Evolutionary conservation across 1,139 yeast genomes (phyloP), one percentile per base, ranked within the genome.

Genomic region (Hyphopichia burtonii): DNA sequence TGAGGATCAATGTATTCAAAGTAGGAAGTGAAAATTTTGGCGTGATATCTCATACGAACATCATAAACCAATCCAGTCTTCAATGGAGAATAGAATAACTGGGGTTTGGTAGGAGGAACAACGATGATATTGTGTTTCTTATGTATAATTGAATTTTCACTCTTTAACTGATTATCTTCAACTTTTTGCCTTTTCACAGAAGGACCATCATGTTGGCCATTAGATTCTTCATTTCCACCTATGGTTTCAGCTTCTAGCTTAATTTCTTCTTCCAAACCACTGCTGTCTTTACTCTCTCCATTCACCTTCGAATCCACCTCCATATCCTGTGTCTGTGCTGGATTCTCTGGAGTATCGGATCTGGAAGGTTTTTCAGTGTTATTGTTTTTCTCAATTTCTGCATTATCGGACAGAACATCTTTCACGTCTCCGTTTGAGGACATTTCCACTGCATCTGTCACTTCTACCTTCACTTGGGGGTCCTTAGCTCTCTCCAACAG

Each of bases 1-100:
- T 94, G 99, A 2, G 99, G 99, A 58, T 94, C 99, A 40, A 91
- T 89, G 63, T 93, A 93, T 61, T 91, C 97, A 54, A 82, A 87
- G 51, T 93, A 89, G 5, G 95, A 86, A 2, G 96, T 88, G 63
- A 87, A 91, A 43, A 93, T 85, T 59, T 90, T 89, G 34, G 97
- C 96, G 59, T 94, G 99, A 63, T 91, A 93, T 48, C 99, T 76
- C 99, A 94, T 93, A 46, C 98, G 76, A 17, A 91, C 97, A 59
- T 94, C 99, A 63, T 94, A 94, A 46, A 96, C 94, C 17, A 94
- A 70, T 0, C 99, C 99, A 0, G 99, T 91, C 60, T 89, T 90
- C 52, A 87, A 67, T 3, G 89, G 89, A 16, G 80, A 75, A 59
- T 88, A 86, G 43, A 76, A 68, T 28, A 82, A 65, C 44, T 78